Percentiles rank a stretch among this genome's conserved stretches.
Evolutionary conservation across 2,329 filamentous ascomycete genomes (phyloP).

Genomic region (Colletotrichum graminicola): DNA sequence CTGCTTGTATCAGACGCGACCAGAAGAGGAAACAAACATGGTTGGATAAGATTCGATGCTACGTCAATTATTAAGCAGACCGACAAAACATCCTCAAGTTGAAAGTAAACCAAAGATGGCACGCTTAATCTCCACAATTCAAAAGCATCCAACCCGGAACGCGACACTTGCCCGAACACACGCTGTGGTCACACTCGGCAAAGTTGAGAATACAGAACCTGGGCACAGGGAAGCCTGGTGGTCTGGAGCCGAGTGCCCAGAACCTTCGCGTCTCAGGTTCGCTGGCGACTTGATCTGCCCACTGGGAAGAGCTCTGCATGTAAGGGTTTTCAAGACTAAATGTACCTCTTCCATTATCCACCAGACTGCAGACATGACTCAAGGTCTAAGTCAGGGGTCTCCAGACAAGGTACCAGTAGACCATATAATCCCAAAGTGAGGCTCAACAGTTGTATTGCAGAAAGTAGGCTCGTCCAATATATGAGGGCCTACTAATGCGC

Average conservation of each 20-base stretch:
- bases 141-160: not conserved
- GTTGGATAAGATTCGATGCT: not conserved
- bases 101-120: not conserved
- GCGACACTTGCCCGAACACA: not conserved
- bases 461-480: not conserved
- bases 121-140: not conserved
- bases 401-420: not conserved
- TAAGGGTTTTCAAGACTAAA: not conserved
- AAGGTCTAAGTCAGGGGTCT: not conserved
- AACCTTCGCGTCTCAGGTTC: not conserved
- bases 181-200: not conserved
- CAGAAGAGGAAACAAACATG: not conserved
- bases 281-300: not conserved
- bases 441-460: not conserved
- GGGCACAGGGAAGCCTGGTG: not conserved
- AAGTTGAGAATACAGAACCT: not conserved
- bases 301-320: conserved; percentile 9
- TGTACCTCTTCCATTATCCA: not conserved
- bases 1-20: not conserved
- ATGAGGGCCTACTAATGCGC: not conserved
- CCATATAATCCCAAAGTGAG: not conserved
- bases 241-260: not conserved
- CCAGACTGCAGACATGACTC: no score
- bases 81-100: not conserved
- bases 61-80: not conserved